A percentile compares a stretch with the other conserved stretches of the same genome.
These are phyloP conservation scores for Cyberlindnera saturnus DNA, from an alignment of 805 yeast species.

Conservation along the genomic window DNA sequence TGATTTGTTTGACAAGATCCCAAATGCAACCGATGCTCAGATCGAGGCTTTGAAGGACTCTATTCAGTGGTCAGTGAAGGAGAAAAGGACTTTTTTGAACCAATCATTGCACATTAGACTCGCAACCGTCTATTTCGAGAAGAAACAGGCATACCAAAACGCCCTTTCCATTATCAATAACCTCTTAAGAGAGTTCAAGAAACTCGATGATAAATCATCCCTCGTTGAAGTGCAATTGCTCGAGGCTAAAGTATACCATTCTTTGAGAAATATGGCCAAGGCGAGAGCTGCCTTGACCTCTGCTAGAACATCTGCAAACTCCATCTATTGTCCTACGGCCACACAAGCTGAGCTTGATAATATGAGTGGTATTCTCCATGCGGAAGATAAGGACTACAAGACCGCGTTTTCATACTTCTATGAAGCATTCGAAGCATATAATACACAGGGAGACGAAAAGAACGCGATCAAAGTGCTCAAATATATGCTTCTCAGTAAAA, in stretches of 20 bases:
- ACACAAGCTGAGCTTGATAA: conserved; percentile 92
- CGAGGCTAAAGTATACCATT: conserved; percentile 86
- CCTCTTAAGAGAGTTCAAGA: conserved; percentile 79
- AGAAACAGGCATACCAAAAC: conserved; percentile 53
- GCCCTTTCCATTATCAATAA: conserved; percentile 67
- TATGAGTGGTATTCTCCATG: conserved; percentile 92
- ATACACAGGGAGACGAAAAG: conserved; percentile 48
- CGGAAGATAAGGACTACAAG: conserved; percentile 94
- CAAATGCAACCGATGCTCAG: conserved; percentile 60
- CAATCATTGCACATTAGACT: conserved; percentile 84
- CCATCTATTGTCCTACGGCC: conserved; percentile 91
- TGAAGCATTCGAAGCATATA: conserved; percentile 90
- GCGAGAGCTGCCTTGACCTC: conserved; percentile 88
- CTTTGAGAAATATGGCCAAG: conserved; percentile 84
- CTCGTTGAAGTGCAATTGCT: conserved; percentile 92
- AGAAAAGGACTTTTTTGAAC: conserved; percentile 81
- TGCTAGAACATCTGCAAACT: conserved; percentile 95
- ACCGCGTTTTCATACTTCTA: conserved; percentile 94
- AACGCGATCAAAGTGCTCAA: conserved; percentile 76
- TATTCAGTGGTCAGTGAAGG: conserved; percentile 80
- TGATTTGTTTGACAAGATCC: conserved; percentile 66
- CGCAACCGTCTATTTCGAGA: conserved; percentile 66
- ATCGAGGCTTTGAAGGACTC: conserved; percentile 69
- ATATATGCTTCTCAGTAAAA: conserved; percentile 87
- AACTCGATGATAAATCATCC: conserved; percentile 91